Percentiles rank a stretch among this genome's conserved stretches.
Conservation (phyloP, 2,329 filamentous ascomycete species). For the Aspergillus flavus region DNA sequence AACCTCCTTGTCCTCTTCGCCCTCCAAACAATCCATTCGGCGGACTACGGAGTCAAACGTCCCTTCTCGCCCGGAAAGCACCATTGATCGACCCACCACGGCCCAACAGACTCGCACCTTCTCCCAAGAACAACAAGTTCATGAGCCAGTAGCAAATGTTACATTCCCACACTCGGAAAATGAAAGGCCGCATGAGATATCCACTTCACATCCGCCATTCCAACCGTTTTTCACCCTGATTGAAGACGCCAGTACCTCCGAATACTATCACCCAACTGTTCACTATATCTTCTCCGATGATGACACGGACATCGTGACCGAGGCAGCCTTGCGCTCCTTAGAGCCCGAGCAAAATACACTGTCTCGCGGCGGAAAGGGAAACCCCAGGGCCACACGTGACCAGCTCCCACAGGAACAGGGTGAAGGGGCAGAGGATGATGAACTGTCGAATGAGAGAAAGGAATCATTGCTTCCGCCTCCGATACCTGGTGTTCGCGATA, state of each 20-base stretch:
- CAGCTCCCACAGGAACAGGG: constrained; percentile 10
- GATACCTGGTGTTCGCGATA: constrained; percentile 53
- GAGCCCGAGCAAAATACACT: constrained; percentile 45
- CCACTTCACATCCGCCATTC: constrained; percentile 55
- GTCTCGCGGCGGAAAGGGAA: constrained; percentile 27
- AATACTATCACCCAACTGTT: constrained; percentile 80
- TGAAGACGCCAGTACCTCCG: constrained; percentile 70
- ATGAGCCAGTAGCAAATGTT: constrained; percentile 13
- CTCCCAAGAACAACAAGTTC: constrained; percentile 13
- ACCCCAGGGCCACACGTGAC: constrained; percentile 11
- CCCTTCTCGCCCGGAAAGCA: constrained; percentile 25
- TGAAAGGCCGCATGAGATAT: constrained; percentile 19
- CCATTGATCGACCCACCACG: constrained; percentile 23
- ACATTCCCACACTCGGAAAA: constrained; percentile 15
- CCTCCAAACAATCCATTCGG: constrained; percentile 31
- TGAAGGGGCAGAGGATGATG: constrained; percentile 22
- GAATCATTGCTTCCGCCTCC: constrained; percentile 49
- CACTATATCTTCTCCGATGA: constrained; percentile 96
- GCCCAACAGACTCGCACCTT: constrained; percentile 16
- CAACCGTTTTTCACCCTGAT: constrained; percentile 84
- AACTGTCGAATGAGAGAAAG: constrained; percentile 20
- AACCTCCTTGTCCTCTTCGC: constrained; percentile 30
- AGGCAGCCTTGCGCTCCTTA: constrained; percentile 61
- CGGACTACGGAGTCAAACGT: constrained; percentile 13
- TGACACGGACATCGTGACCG: constrained; percentile 74